Conservation (phyloP, 2,329 filamentous ascomycete genomes). For the Aspergillus puulaauensis region DNA sequence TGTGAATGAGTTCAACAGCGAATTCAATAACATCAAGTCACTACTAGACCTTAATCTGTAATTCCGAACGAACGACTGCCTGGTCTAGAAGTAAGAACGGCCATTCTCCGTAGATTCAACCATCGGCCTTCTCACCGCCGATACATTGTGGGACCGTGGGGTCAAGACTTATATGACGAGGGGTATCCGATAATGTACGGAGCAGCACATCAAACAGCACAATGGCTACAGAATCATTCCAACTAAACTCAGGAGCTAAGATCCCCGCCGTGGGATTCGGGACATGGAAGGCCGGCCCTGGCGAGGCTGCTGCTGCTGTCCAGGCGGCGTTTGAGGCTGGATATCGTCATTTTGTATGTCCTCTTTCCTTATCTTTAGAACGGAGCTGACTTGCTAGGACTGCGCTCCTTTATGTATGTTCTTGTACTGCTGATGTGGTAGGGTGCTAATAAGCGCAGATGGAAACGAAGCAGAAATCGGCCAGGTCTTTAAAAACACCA, state of each 20-base stretch:
- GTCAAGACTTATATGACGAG: neutral
- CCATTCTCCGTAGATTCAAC: neutral
- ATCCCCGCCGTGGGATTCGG: constrained; percentile 33
- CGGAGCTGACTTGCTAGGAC: neutral
- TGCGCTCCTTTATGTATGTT: constrained; percentile 7
- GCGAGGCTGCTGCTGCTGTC: constrained; percentile 2
- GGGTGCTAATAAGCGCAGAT: neutral
- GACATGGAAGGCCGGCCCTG: constrained; percentile 21
- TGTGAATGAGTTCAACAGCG: too few species aligned
- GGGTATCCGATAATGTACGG: too few species aligned
- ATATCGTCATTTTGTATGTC: constrained; percentile 5
- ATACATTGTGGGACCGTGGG: neutral
- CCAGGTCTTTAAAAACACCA: neutral
- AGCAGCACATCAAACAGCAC: too few species aligned
- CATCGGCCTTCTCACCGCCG: neutral
- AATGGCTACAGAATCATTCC: constrained; percentile 10
- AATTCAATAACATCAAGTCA: too few species aligned
- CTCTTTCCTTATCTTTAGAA: accelerated
- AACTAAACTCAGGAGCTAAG: constrained; percentile 31
- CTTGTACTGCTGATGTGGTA: neutral
- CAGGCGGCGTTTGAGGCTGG: constrained; percentile 5
- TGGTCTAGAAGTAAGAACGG: neutral
- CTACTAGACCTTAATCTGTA: too few species aligned
- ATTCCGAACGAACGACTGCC: too few species aligned
- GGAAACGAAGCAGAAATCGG: constrained; percentile 9